Percentiles rank a stretch among this genome's conserved stretches.
phyloP scores from a whole-genome alignment of 805 yeast species.

The Cyberlindnera americana region DNA sequence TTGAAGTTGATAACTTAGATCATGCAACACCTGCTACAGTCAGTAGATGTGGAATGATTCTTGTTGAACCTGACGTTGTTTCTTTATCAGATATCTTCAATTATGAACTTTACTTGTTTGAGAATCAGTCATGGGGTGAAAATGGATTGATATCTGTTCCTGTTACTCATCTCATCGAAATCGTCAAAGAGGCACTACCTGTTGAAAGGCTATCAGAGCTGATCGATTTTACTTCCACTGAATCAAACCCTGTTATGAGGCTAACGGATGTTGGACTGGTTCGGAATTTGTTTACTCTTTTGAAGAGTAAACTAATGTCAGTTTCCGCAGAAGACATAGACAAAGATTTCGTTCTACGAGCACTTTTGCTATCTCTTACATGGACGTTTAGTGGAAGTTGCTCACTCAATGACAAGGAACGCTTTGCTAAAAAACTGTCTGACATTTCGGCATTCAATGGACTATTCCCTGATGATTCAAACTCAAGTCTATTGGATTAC shows the following conservation, averaged over 20 bases:
- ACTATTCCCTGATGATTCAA: slow-evolving; percentile 12
- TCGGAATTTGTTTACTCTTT: slow-evolving; percentile 3
- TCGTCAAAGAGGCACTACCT: slow-evolving; percentile 6
- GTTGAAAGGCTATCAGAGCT: not conserved
- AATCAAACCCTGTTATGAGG: slow-evolving; percentile 13
- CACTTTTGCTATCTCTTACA: slow-evolving; percentile 34
- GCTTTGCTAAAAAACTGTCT: slow-evolving; percentile 33
- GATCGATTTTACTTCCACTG: not conserved
- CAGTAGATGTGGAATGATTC: slow-evolving; percentile 87
- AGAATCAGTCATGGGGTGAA: slow-evolving; percentile 4
- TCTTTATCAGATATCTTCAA: slow-evolving; percentile 20
- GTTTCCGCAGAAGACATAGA: not conserved
- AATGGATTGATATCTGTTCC: not conserved
- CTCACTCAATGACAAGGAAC: slow-evolving; percentile 33
- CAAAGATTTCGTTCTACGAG: slow-evolving; percentile 13
- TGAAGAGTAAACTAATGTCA: not conserved
- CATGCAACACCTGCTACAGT: slow-evolving; percentile 88
- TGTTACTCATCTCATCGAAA: not conserved
- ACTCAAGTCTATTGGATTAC: slow-evolving; percentile 26
- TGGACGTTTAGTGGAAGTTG: slow-evolving; percentile 72
- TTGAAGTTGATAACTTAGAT: slow-evolving; percentile 67
- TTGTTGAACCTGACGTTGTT: slow-evolving; percentile 47
- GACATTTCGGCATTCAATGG: slow-evolving; percentile 21
- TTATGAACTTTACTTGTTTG: slow-evolving; percentile 20
- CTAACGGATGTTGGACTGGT: not conserved